Evolutionary conservation across 2,329 filamentous ascomycete genomes (phyloP), one percentile per base, ranked within the genome.

Genomic region (Verruconis gallopava): DNA sequence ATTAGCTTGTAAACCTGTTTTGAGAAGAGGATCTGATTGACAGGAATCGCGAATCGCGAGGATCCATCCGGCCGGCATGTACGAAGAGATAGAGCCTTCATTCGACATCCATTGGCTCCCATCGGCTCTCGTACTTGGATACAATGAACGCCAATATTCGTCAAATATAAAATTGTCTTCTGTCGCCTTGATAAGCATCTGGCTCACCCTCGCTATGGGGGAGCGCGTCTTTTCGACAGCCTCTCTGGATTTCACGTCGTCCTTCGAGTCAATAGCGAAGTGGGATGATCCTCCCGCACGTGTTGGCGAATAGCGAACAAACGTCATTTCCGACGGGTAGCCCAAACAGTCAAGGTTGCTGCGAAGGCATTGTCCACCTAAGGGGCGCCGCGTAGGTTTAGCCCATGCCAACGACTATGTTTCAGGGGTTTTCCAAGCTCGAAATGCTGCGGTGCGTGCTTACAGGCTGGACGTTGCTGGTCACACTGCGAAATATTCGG

Each of bases 121-220:
- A 30, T 30, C 25, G 9, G 6, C 25, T n/a, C n/a, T 30, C 9
- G 25, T n/a, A 9, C 17, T 36, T 15, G 39, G 39, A 19, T 21
- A 42, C 18, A 34, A 42, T 18, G 15, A 20, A 11, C 36, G 22
- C 39, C 39, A 42, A 14, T 42, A 42, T 34, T 42, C 18, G 39
- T 42, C 13, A 19, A 42, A 21, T 12, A 42, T 21, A 12, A 22
- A 30, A n/a, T 20, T 20, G 12, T 42, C 28, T 11, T 15, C 30
- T 2, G 30, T 20, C 12, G 18, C 21, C 13, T 17, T 34, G 9
- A 21, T 34, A 13, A 42, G 36, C 18, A 19, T 19, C 12, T 19
- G 19, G 11, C 9, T 9, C 5, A 9, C 6, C n/a, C 9, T 9
- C 25, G 6, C 9, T n/a, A 30, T n/a, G 9, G 25, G 25, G 9